A percentile compares a stretch with the other conserved stretches of the same genome.
phyloP scores from a whole-genome alignment of 2,329 filamentous ascomycete genomes.

The Paraphoma sp. region DNA sequence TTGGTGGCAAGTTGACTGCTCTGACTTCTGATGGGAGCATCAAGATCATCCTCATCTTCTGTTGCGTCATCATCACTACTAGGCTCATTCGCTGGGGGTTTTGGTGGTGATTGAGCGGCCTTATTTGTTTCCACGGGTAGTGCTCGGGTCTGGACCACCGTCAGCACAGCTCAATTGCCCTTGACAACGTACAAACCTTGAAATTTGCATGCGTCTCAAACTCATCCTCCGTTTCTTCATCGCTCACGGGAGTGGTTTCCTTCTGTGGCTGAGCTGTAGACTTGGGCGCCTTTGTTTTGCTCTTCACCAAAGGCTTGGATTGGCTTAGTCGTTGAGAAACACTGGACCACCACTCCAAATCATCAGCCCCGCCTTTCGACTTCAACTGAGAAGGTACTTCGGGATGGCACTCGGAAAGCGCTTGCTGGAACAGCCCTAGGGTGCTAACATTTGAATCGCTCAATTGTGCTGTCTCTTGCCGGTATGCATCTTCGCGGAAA shows the following conservation, averaged over 20 bases:
- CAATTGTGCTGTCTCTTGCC: constrained; percentile 32
- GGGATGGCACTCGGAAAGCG: constrained; percentile 33
- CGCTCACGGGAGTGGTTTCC: constrained; percentile 20
- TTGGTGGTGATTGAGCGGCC: not conserved
- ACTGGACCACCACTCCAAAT: constrained; percentile 28
- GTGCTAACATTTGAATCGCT: constrained; percentile 31
- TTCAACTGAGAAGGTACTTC: constrained; percentile 33
- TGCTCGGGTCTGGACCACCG: constrained; percentile 16
- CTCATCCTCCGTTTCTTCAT: constrained; percentile 45
- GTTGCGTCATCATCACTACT: constrained; percentile 26
- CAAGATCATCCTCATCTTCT: constrained; percentile 51
- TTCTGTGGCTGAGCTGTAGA: constrained; percentile 6
- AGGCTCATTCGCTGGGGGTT: not conserved
- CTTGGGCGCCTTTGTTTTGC: constrained; percentile 11
- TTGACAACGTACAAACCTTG: constrained; percentile 15
- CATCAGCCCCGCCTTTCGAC: constrained; percentile 18
- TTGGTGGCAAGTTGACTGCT: constrained; percentile 11
- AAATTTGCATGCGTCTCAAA: constrained; percentile 44
- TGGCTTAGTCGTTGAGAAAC: constrained; percentile 18
- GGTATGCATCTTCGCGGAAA: constrained; percentile 61
- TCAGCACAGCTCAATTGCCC: constrained; percentile 4
- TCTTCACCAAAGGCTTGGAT: constrained; percentile 14
- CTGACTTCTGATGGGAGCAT: constrained; percentile 34
- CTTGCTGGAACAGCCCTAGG: constrained; percentile 43
- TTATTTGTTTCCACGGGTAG: constrained; percentile 1